Conservation (phyloP, 1,139 yeast genomes). For the Debaryomycetaceae sp. region DNA sequence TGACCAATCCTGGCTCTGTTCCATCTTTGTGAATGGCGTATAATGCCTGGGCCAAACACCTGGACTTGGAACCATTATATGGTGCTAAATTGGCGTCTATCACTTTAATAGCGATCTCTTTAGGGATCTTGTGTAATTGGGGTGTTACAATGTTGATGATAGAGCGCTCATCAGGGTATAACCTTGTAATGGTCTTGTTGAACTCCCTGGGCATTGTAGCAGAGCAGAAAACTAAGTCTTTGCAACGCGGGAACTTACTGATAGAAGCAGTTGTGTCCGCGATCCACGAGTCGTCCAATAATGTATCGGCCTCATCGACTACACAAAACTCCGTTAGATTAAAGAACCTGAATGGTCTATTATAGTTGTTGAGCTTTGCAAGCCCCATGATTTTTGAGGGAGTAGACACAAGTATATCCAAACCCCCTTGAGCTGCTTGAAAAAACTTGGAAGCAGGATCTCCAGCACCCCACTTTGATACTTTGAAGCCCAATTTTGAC, state of each 20-base stretch:
- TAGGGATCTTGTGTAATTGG: slow-evolving; percentile 76
- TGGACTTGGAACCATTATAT: slow-evolving; percentile 75
- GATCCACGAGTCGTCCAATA: slow-evolving; percentile 80
- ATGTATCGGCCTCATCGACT: slow-evolving; percentile 94
- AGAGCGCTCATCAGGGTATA: slow-evolving; percentile 61
- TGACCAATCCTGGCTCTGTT: slow-evolving; percentile 71
- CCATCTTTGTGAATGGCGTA: slow-evolving; percentile 85
- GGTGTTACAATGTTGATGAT: slow-evolving; percentile 69
- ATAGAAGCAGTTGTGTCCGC: slow-evolving; percentile 62
- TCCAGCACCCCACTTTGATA: slow-evolving; percentile 57
- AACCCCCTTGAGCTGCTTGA: slow-evolving; percentile 44
- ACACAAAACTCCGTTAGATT: slow-evolving; percentile 57
- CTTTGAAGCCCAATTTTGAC: slow-evolving; percentile 36
- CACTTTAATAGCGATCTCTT: slow-evolving; percentile 64
- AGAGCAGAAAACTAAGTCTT: slow-evolving; percentile 72
- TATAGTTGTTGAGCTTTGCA: slow-evolving; percentile 39
- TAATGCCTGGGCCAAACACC: slow-evolving; percentile 83
- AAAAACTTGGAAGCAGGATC: slow-evolving; percentile 49
- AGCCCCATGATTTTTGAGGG: slow-evolving; percentile 64
- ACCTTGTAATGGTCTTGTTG: slow-evolving; percentile 53
- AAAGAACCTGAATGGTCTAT: slow-evolving; percentile 47
- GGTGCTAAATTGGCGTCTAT: slow-evolving; percentile 76
- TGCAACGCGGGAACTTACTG: slow-evolving; percentile 49
- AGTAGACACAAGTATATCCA: slow-evolving; percentile 81
- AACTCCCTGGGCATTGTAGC: slow-evolving; percentile 88